phyloP scores from a whole-genome alignment of 768 basidiomycete species.

The Cystobasidium onofrii region DNA sequence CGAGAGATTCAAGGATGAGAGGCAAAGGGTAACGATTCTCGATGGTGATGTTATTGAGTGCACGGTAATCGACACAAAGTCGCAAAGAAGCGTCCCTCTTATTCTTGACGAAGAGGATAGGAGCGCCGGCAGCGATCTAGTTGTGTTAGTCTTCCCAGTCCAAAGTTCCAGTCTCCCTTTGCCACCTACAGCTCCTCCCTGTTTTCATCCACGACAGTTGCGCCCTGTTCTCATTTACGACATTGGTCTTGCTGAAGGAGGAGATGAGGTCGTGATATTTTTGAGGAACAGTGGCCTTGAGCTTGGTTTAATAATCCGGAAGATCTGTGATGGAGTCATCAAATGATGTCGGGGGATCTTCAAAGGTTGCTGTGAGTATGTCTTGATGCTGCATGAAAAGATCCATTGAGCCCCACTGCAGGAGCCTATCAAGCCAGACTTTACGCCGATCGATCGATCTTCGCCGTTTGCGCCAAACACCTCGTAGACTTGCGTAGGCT shows the following conservation, averaged over 20 bases:
- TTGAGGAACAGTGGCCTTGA: constrained; percentile 39
- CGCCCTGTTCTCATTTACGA: too few species aligned
- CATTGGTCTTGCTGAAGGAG: constrained; percentile 43
- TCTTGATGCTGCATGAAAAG: neutral
- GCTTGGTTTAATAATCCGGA: constrained; percentile 11
- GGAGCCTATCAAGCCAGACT: constrained; percentile 45
- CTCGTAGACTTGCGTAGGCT: constrained; percentile 38
- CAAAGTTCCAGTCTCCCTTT: too few species aligned
- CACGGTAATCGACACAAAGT: constrained; percentile 35
- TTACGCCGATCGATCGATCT: neutral
- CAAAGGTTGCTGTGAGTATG: neutral
- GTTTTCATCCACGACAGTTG: too few species aligned
- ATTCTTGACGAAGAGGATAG: constrained; percentile 35
- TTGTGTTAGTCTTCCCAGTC: constrained; percentile 45
- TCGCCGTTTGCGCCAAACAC: constrained; percentile 15
- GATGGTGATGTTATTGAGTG: constrained; percentile 32
- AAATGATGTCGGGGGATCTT: neutral
- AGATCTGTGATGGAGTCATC: neutral
- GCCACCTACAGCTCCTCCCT: too few species aligned
- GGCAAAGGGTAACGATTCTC: constrained; percentile 37
- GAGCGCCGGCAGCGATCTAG: constrained; percentile 40
- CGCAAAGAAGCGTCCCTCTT: constrained; percentile 33
- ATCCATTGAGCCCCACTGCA: constrained; percentile 79
- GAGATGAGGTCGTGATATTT: constrained; percentile 44
- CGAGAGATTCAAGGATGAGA: constrained; percentile 31